These are phyloP conservation scores for Eremothecium gossypii DNA, from an alignment of 1,139 yeast genomes.

Conservation along the genomic window DNA sequence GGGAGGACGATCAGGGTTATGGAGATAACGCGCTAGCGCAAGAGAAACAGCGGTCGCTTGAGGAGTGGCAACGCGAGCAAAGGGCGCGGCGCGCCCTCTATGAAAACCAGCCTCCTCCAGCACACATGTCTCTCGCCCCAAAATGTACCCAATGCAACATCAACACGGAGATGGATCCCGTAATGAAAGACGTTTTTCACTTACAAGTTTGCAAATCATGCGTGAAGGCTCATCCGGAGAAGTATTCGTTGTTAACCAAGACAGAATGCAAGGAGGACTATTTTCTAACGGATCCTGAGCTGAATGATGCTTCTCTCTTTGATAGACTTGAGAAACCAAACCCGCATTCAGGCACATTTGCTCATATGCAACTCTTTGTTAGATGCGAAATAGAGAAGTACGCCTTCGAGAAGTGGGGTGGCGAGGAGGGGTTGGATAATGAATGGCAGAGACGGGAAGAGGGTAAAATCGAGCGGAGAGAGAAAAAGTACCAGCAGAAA, in stretches of 20 bases:
- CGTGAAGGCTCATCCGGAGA: slow-evolving; percentile 65
- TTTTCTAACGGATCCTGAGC: slow-evolving; percentile 83
- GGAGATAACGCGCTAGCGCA: slow-evolving; percentile 21
- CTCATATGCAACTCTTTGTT: slow-evolving; percentile 85
- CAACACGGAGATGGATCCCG: slow-evolving; percentile 69
- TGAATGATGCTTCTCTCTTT: slow-evolving; percentile 57
- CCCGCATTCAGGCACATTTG: slow-evolving; percentile 82
- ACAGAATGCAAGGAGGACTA: slow-evolving; percentile 95
- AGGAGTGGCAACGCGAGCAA: slow-evolving; percentile 72
- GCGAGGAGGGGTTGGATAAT: slow-evolving; percentile 76
- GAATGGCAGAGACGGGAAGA: slow-evolving; percentile 85
- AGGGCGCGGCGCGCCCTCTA: slow-evolving; percentile 30
- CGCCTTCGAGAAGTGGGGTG: slow-evolving; percentile 94
- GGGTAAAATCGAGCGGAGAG: slow-evolving; percentile 61
- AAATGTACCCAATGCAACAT: slow-evolving; percentile 72
- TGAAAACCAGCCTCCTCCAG: slow-evolving; percentile 57
- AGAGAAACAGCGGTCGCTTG: slow-evolving; percentile 41
- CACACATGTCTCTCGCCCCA: slow-evolving; percentile 62
- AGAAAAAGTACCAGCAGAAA: slow-evolving; percentile 65
- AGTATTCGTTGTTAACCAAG: slow-evolving; percentile 82
- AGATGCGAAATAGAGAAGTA: slow-evolving; percentile 85
- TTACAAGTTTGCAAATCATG: slow-evolving; percentile 75
- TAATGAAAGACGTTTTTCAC: slow-evolving; percentile 57
- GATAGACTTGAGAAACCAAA: slow-evolving; percentile 83
- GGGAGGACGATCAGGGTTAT: slow-evolving; percentile 33